phyloP scores from a whole-genome alignment of 345 rosid species.

The Draba incana region DNA sequence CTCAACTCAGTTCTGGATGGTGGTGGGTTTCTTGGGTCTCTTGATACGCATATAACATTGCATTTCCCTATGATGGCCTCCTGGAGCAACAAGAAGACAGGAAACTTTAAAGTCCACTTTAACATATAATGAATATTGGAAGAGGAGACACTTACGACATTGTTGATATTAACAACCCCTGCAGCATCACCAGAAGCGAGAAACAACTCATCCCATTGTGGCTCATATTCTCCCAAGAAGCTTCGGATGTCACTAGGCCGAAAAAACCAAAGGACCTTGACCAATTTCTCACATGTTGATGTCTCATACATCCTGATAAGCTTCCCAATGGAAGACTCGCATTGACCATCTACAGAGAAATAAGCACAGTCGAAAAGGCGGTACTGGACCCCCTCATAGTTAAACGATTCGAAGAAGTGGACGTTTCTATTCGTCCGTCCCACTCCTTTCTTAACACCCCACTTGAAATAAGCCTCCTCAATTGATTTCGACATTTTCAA shows the following conservation, averaged over 20 bases:
- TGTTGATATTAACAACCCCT: conserved; percentile 49
- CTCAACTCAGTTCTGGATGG: conserved; percentile 43
- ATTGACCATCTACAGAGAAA: conserved; percentile 13
- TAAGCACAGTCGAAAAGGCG: conserved; percentile 51
- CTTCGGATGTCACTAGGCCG: conserved; percentile 54
- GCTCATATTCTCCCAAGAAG: conserved; percentile 49
- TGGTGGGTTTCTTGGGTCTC: conserved; percentile 50
- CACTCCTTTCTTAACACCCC: conserved; percentile 46
- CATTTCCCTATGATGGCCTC: conserved; percentile 52
- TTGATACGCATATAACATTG: conserved; percentile 53
- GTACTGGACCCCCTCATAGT: conserved; percentile 47
- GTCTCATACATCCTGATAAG: conserved; percentile 53
- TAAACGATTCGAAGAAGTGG: conserved; percentile 50
- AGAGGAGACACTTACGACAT: conserved; percentile 48
- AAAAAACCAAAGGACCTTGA: conserved; percentile 61
- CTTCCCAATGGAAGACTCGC: conserved; percentile 58
- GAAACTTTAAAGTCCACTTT: not conserved
- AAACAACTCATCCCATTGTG: conserved; percentile 59
- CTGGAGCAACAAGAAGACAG: conserved; percentile 41
- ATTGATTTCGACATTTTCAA: conserved; percentile 36
- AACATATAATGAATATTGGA: conserved; percentile 3
- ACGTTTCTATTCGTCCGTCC: conserved; percentile 33
- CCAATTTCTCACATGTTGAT: conserved; percentile 42
- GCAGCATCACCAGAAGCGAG: conserved; percentile 58
- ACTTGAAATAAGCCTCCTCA: conserved; percentile 35